Evolutionary conservation across 768 basidiomycete species (phyloP).

Genomic region (Mycena filopes): DNA sequence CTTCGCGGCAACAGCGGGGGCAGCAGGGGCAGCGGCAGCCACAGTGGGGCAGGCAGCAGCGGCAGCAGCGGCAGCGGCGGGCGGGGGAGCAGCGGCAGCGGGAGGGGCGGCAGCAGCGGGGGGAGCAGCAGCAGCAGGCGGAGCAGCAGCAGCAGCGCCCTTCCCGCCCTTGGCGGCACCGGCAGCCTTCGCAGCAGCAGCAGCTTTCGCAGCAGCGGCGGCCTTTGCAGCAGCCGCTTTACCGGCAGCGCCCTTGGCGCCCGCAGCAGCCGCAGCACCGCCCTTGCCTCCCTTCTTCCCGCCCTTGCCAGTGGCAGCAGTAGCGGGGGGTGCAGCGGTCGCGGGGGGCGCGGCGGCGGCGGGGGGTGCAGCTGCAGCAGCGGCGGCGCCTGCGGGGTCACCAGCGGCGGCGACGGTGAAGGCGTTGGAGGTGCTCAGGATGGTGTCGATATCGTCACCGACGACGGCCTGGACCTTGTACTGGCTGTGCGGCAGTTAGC

Average conservation of each 20-base stretch:
- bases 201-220: background rate
- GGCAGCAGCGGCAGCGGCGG: too few species aligned
- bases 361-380: background rate
- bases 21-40: too few species aligned
- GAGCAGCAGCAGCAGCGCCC: background rate
- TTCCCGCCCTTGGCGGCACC: background rate
- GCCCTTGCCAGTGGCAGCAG: background rate
- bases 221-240: background rate
- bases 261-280: background rate
- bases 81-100: too few species aligned
- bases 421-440: background rate
- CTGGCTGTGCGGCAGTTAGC: background rate
- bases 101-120: too few species aligned
- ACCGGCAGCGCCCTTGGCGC: background rate
- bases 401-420: slow-evolving; percentile 2
- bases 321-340: background rate
- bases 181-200: background rate
- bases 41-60: too few species aligned
- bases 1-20: too few species aligned
- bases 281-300: slow-evolving; percentile 7
- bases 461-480: slow-evolving; percentile 5
- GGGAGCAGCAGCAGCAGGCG: too few species aligned
- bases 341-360: background rate
- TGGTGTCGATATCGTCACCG: slow-evolving; percentile 1
- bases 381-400: background rate